A percentile compares a stretch with the other conserved stretches of the same genome.
Evolutionary conservation across 495 filamentous ascomycete genomes (phyloP).

Genomic region (Neurospora discreta): DNA sequence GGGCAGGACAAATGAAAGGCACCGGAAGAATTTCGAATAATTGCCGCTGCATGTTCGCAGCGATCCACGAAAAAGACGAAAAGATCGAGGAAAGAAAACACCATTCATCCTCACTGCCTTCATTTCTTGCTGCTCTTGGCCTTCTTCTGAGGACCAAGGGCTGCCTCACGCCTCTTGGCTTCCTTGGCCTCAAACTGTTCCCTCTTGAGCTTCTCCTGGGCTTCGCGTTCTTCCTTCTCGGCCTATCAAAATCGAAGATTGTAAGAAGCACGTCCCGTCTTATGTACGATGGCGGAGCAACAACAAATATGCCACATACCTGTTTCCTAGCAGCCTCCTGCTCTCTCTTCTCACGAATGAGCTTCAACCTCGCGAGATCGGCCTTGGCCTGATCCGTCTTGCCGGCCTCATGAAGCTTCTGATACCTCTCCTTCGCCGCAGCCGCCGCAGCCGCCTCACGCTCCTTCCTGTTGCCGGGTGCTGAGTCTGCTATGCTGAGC

Average conservation of each 20-base stretch:
- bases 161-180: conserved; percentile 57
- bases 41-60: not conserved
- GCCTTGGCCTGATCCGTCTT: conserved; percentile 94
- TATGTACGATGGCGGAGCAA: not conserved
- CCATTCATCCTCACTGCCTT: not conserved
- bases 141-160: conserved; percentile 24
- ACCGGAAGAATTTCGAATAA: not conserved
- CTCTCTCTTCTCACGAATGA: conserved; percentile 79
- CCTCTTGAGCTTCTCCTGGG: conserved; percentile 40
- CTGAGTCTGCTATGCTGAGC: conserved; percentile 24
- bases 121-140: conserved; percentile 25
- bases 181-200: conserved; percentile 41
- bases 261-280: not conserved
- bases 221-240: conserved; percentile 66
- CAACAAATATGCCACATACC: conserved; percentile 20
- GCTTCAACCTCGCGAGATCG: conserved; percentile 71
- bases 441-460: conserved; percentile 80
- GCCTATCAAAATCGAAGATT: conserved; percentile 21
- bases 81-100: not conserved
- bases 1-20: not conserved
- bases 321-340: conserved; percentile 56
- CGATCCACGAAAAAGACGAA: conserved; percentile 2
- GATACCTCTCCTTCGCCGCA: conserved; percentile 79
- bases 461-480: conserved; percentile 55
- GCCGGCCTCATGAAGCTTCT: conserved; percentile 88